Evolutionary conservation across 1,139 yeast genomes (phyloP), one percentile per base, ranked within the genome.

Genomic region (Blastobotrys arbuscula): DNA sequence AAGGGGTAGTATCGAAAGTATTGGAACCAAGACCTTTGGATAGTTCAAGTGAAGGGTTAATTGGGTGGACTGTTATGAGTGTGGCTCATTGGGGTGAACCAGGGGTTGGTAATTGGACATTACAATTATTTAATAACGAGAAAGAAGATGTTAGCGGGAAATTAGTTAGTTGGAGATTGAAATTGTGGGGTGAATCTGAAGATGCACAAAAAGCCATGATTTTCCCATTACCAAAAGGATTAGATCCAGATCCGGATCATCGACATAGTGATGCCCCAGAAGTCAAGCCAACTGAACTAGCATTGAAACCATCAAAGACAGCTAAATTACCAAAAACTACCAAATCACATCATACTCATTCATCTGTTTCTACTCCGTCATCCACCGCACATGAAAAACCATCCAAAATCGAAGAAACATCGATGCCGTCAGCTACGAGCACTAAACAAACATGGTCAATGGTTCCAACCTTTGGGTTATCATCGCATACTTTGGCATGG

Each of bases 1-100:
- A 68, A 34, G 96, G 96, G 0, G 74, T 84, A 26, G 70, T 71
- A 12, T 87, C 96, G 35, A 77, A 81, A 44, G 72, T 94, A 54
- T 96, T 95, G 1, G 78, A 82, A n/a, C 75, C 75, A 37, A 77
- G 99, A 58, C 67, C 67, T 4, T 58, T 67, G 19, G 99, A 94
- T 65, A 57, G 53, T 3, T 73, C 81, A 4, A 58, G 60, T 2
- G 71, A 64, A 1, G 96, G 97, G 0, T 84, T 87, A 57, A 60
- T 63, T 9, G 74, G 84, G 55, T 94, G 99, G 99, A 85, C 89
- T 1, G 92, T 92, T 62, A 88, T 90, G 89, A 79, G 94, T n/a
- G 97, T 94, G 20, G 97, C 96, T 2, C 97, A 92, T 65, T 92
- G 98, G 97, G 97, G 96, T 33, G 97, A 89, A 63, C 54, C 66